These are phyloP conservation scores for Globisporangium apiculatum DNA, from an alignment of 352 stramenopile genomes.

Conservation along the genomic window DNA sequence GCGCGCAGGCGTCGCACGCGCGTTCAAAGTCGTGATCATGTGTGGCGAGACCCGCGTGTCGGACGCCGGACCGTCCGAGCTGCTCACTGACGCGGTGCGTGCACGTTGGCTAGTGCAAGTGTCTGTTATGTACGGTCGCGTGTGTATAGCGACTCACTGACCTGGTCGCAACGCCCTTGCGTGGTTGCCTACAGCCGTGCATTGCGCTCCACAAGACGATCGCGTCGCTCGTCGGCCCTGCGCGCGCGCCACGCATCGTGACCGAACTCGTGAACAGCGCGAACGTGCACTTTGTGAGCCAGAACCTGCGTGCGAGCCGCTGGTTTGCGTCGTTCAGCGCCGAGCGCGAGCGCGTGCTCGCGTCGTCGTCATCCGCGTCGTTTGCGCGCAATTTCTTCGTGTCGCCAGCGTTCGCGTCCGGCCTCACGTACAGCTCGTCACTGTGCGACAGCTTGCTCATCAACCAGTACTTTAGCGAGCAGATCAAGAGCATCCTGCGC, in stretches of 20 bases:
- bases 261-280: slow-evolving; percentile 73
- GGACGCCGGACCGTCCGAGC: slow-evolving; percentile 50
- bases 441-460: slow-evolving; percentile 83
- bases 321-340: slow-evolving; percentile 45
- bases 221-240: slow-evolving; percentile 48
- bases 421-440: slow-evolving; percentile 78
- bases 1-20: slow-evolving; percentile 54
- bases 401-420: slow-evolving; percentile 74
- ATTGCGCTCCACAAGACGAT: slow-evolving; percentile 84
- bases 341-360: slow-evolving; percentile 21
- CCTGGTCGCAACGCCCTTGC: not conserved
- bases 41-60: slow-evolving; percentile 46
- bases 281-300: slow-evolving; percentile 80
- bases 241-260: slow-evolving; percentile 55
- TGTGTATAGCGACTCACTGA: not conserved
- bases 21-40: slow-evolving; percentile 71
- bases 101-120: not conserved
- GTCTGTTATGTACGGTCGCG: not conserved
- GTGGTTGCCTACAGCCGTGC: slow-evolving; percentile 25
- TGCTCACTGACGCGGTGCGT: slow-evolving; percentile 66
- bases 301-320: slow-evolving; percentile 58
- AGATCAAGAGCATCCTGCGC: slow-evolving; percentile 82
- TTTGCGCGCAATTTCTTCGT: slow-evolving; percentile 81
- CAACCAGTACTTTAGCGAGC: slow-evolving; percentile 86
- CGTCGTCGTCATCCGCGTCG: slow-evolving; percentile 38